Evolutionary conservation across 108 stramenopile genomes (phyloP), one percentile per base, ranked within the genome.

Genomic region (Mediolabrus comicus): DNA sequence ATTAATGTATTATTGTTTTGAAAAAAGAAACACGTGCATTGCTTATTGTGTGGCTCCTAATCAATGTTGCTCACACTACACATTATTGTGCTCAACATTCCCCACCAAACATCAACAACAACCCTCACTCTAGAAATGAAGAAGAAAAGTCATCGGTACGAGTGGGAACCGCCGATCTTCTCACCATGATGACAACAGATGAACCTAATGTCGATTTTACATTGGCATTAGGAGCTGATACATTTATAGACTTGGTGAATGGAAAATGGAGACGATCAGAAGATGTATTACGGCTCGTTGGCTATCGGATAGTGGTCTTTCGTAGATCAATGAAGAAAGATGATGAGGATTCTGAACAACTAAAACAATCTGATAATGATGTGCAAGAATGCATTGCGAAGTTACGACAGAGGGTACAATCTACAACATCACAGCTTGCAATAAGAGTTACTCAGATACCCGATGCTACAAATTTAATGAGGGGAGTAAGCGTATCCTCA

Each of bases 211-310:
- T 62, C 0, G 71, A 77, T 25, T 84, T 85, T 60, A 77, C 79
- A n/a, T 80, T 92, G 49, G 86, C 86, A 46, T 60, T 95, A 53
- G 94, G 94, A 6, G 83, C 87, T 10, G 94, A 95, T 58, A 86
- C 94, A 24, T 95, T 92, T 71, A 69, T 87, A 52, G 90, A 92
- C 56, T 75, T 94, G 77, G 83, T 85, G 10, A 70, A 39, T 3
- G 85, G 85, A 52, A 88, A 90, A 66, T 95, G 94, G 94, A 89
- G 77, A 61, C 74, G 87, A 59, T 73, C 82, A 9, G 68, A 77
- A 28, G 91, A 90, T 55, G 81, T 95, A 2, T 60, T 92, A 32
- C 5, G 54, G 19, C 52, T 87, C 31, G 62, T 95, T 24, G 83
- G 85, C 0, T 83, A 85, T 29, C 83, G 89, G n/a, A 65, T 92